Evolutionary conservation across 768 basidiomycete species (phyloP).

Genomic region (Tephrocybe sp.): DNA sequence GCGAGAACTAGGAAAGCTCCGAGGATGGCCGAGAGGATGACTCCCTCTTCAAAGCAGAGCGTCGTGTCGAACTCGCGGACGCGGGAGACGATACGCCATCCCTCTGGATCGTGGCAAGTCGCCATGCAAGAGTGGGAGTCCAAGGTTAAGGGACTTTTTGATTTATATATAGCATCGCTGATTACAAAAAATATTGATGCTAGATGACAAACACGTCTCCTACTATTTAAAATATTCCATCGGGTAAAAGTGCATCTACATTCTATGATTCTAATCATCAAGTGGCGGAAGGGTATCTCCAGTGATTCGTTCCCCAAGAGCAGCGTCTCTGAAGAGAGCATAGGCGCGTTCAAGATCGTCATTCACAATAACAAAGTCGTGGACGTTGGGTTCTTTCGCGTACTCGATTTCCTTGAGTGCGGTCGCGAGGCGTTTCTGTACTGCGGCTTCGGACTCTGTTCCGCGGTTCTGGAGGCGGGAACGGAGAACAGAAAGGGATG

Average conservation of each 20-base stretch:
- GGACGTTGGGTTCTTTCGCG: slow-evolving; percentile 69
- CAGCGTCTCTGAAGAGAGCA: slow-evolving; percentile 67
- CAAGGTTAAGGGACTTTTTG: background rate
- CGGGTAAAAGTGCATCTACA: background rate
- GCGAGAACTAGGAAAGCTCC: slow-evolving; percentile 41
- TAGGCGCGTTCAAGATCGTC: slow-evolving; percentile 87
- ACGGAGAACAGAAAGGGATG: slow-evolving; percentile 68
- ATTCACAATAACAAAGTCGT: slow-evolving; percentile 87
- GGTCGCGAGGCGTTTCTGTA: slow-evolving; percentile 72
- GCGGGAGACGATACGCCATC: slow-evolving; percentile 61
- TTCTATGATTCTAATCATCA: slow-evolving; percentile 34
- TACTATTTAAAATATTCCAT: too few relatives aligned
- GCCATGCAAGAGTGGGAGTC: slow-evolving; percentile 29
- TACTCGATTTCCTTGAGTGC: slow-evolving; percentile 81
- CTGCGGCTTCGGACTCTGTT: slow-evolving; percentile 74
- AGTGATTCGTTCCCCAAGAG: slow-evolving; percentile 60
- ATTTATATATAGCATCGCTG: too few relatives aligned
- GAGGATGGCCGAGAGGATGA: slow-evolving; percentile 55
- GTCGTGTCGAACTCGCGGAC: slow-evolving; percentile 72
- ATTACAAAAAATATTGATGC: too few relatives aligned
- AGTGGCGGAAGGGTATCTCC: slow-evolving; percentile 68
- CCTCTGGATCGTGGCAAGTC: slow-evolving; percentile 55
- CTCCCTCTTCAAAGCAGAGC: slow-evolving; percentile 77
- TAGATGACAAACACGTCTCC: too few relatives aligned
- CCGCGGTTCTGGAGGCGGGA: slow-evolving; percentile 73